Evolutionary conservation across 768 basidiomycete species (phyloP).

Genomic region (Hydnum rufescens): DNA sequence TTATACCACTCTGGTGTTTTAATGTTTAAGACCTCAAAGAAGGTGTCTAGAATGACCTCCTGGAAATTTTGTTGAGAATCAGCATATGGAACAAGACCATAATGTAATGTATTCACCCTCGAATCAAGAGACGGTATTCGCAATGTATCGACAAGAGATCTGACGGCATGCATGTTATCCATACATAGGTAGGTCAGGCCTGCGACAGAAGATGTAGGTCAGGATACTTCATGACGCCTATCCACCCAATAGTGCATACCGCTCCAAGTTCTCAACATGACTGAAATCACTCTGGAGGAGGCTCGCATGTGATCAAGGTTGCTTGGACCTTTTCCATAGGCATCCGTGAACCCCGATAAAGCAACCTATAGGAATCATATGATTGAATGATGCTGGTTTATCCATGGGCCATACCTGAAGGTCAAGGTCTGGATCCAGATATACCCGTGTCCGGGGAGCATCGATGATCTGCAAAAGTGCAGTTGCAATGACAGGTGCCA

Average conservation of each 20-base stretch:
- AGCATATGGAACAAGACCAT: not conserved
- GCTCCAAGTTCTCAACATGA: constrained; percentile 83
- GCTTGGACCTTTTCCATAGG: constrained; percentile 64
- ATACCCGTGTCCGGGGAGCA: constrained; percentile 59
- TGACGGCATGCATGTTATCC: constrained; percentile 70
- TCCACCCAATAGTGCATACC: constrained; percentile 30
- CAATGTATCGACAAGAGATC: constrained; percentile 65
- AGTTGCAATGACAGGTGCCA: constrained; percentile 56
- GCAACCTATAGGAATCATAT: constrained; percentile 37
- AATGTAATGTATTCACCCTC: constrained; percentile 29
- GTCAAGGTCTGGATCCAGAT: constrained; percentile 64
- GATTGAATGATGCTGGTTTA: not conserved
- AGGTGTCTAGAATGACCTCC: constrained; percentile 88
- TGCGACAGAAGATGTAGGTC: constrained; percentile 10
- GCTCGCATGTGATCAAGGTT: constrained; percentile 64
- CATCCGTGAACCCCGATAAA: constrained; percentile 77
- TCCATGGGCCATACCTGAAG: constrained; percentile 43
- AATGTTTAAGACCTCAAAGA: constrained; percentile 84
- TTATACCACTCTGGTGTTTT: constrained; percentile 85
- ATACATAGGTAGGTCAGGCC: constrained; percentile 90
- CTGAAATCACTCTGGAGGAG: constrained; percentile 55
- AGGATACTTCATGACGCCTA: not conserved
- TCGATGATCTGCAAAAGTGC: constrained; percentile 73
- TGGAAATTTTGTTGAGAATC: constrained; percentile 17
- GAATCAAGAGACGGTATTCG: constrained; percentile 76